These are phyloP conservation scores for Diaporthe ampelina DNA, from an alignment of 2,329 filamentous ascomycete genomes.

Conservation along the genomic window DNA sequence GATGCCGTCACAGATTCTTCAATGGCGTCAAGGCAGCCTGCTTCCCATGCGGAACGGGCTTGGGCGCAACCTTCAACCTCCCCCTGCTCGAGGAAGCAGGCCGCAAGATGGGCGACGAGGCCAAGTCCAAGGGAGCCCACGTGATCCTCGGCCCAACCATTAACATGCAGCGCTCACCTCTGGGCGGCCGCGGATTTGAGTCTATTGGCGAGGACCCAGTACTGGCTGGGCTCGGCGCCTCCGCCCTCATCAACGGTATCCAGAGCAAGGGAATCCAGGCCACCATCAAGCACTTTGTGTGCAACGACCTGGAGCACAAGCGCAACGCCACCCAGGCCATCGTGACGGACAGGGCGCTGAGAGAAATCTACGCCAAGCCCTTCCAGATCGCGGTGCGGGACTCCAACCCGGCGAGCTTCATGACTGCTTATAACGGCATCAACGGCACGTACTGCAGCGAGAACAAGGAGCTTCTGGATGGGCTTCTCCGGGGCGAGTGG, in stretches of 20 bases:
- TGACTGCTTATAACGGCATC: constrained; percentile 72
- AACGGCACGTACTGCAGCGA: constrained; percentile 70
- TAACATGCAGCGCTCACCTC: constrained; percentile 72
- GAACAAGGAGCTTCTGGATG: constrained; percentile 63
- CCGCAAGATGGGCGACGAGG: constrained; percentile 65
- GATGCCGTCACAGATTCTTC: constrained; percentile 63
- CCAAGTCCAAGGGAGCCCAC: constrained; percentile 69
- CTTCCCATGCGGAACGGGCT: constrained; percentile 70
- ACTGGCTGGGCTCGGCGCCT: constrained; percentile 67
- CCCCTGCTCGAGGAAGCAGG: constrained; percentile 66
- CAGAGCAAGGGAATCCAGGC: constrained; percentile 69
- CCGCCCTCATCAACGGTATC: constrained; percentile 67
- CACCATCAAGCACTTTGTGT: constrained; percentile 73
- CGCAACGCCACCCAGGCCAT: constrained; percentile 69
- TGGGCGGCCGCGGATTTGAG: constrained; percentile 72
- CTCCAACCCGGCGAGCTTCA: constrained; percentile 65
- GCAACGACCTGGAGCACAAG: constrained; percentile 73
- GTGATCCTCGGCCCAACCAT: constrained; percentile 73
- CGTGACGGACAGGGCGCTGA: constrained; percentile 67
- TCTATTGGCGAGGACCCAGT: constrained; percentile 71
- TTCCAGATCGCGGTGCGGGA: constrained; percentile 70
- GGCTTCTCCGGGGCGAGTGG: constrained; percentile 69
- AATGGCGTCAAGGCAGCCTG: constrained; percentile 72
- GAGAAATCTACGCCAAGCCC: constrained; percentile 71
- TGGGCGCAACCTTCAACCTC: constrained; percentile 71